These are phyloP conservation scores for Chrysophaeum taylorii DNA, from an alignment of 352 stramenopile species.

Conservation along the genomic window DNA sequence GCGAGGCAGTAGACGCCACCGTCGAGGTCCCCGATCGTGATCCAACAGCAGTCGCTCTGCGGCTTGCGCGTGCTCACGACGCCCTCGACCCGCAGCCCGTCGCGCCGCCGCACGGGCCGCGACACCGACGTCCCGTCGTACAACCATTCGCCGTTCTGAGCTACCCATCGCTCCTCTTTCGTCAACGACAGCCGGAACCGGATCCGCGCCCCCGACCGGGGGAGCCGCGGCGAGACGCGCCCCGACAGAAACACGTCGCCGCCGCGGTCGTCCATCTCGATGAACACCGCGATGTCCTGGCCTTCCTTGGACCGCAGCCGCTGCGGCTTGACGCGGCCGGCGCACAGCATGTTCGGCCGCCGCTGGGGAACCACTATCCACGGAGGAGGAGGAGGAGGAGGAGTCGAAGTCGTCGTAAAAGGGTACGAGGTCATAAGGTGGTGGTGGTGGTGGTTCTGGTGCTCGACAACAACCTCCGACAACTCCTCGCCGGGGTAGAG, in stretches of 20 bases:
- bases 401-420: too few species aligned
- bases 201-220: neutral
- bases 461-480: too few species aligned
- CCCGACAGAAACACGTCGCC: conserved; percentile 8
- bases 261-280: conserved; percentile 13
- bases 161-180: neutral
- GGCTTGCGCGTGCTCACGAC: conserved; percentile 8
- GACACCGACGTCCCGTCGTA: neutral
- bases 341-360: neutral
- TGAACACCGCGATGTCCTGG: neutral
- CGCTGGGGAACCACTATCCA: too few species aligned
- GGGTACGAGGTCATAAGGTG: too few species aligned
- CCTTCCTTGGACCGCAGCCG: neutral
- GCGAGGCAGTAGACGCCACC: conserved; percentile 1
- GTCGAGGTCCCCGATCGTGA: conserved; percentile 1
- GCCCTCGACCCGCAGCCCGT: neutral
- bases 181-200: neutral
- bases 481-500: too few species aligned
- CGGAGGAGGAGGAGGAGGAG: too few species aligned
- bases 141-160: conserved; percentile 6
- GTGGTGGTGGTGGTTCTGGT: too few species aligned
- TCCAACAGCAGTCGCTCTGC: neutral
- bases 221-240: conserved; percentile 1
- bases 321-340: neutral
- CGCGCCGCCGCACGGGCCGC: neutral